Evolutionary conservation across 305 asterid species (phyloP), one percentile per base, ranked within the genome.

Genomic region (Fraxinus paxiana): DNA sequence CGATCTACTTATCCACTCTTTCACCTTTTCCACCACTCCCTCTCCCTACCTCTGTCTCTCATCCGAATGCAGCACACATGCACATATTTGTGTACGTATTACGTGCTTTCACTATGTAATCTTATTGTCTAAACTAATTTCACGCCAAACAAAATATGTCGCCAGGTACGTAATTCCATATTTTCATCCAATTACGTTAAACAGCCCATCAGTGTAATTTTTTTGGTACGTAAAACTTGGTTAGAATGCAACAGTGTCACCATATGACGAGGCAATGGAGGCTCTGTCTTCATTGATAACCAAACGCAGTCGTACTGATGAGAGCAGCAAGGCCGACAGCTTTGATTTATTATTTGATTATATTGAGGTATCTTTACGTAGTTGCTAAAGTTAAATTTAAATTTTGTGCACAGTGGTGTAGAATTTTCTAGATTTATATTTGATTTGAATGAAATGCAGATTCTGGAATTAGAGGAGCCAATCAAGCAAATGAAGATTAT

Each of bases 231-330:
- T 59, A 22, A 59, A 56, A n/a, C 26, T 56, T 17, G 70, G 70
- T 20, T 77, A 54, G 72, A 86, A 75, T 15, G 46, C 85, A 59
- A 34, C 54, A 73, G 61, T 83, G 75, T 85, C 93, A 78, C 86
- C 88, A 8, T 95, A 91, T 73, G 96, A 92, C 6, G 97, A 92
- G 84, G 96, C 97, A 76, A 92, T 95, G 98, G 94, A 90, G 82
- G 98, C 98, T 54, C 77, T 93, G 82, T 93, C 97, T 18, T 93
- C 98, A 54, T 79, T 95, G 82, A 91, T 93, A 65, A 92, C 95
- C 0, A 92, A 92, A 86, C 97, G 97, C 30, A 92, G 88, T 81
- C 97, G 98, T 18, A 98, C 97, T n/a, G 97, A 94, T 82, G 92
- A 87, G 85, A 92, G 90, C 85, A 95, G 91, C 84, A 90, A 76